Conservation (phyloP, 768 basidiomycete genomes). For the Cystobasidium ongulense region DNA sequence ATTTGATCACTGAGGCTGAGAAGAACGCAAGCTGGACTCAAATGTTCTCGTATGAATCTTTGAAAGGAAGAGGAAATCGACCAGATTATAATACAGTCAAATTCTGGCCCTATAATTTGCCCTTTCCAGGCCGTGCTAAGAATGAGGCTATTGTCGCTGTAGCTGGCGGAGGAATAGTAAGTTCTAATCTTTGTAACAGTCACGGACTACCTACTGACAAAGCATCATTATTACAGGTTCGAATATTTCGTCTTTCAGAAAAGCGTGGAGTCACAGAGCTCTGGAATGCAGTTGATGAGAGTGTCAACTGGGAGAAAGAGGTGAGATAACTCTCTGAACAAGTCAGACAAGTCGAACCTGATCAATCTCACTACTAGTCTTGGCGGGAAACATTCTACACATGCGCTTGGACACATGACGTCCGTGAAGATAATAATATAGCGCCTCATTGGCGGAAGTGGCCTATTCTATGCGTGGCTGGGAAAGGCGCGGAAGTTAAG, state of each 20-base stretch:
- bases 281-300: conserved; percentile 25
- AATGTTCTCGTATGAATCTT: background rate
- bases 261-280: conserved; percentile 3
- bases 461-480: conserved; percentile 6
- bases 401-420: conserved; percentile 19
- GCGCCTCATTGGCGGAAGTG: conserved; percentile 13
- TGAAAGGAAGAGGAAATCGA: background rate
- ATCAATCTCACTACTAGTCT: background rate
- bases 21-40: background rate
- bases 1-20: background rate
- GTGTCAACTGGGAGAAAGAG: conserved; percentile 9
- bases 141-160: conserved; percentile 25
- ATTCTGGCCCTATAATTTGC: conserved; percentile 27
- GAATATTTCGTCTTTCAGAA: conserved; percentile 3
- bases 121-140: conserved; percentile 7
- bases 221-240: background rate
- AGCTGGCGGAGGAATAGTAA: background rate
- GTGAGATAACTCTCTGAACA: background rate
- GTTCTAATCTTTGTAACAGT: background rate
- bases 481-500: conserved; percentile 10
- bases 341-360: background rate
- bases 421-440: background rate
- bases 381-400: background rate
- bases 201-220: background rate
- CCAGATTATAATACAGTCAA: conserved; percentile 20